These are phyloP conservation scores for Tulasnella sp. DNA, from an alignment of 768 basidiomycete species.

Conservation along the genomic window DNA sequence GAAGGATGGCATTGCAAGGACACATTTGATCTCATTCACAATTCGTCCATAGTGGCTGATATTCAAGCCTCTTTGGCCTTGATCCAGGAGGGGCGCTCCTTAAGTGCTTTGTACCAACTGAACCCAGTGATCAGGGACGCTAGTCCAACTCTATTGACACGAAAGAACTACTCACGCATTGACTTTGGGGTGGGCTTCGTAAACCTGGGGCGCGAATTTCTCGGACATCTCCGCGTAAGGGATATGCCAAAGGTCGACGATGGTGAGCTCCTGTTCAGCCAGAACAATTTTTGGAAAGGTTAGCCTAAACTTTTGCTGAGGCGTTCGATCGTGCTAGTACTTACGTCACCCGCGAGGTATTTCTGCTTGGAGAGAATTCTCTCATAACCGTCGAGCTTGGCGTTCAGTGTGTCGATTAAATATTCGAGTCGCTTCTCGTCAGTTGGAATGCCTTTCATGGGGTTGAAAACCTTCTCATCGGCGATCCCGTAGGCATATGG, in stretches of 20 bases:
- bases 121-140: neutral
- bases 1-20: too few relatives aligned
- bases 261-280: neutral
- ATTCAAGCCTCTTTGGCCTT: neutral
- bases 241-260: constrained; percentile 34
- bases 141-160: neutral
- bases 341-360: constrained; percentile 53
- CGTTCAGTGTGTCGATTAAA: constrained; percentile 43
- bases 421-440: constrained; percentile 28
- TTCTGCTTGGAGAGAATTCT: constrained; percentile 58
- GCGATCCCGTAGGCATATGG: constrained; percentile 50
- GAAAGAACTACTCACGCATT: neutral
- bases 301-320: neutral
- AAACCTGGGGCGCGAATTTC: neutral
- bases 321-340: neutral
- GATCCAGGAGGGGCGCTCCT: neutral
- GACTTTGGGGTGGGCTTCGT: neutral
- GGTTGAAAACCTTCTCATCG: constrained; percentile 56
- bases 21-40: too few relatives aligned
- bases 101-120: neutral
- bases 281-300: too few relatives aligned
- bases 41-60: too few relatives aligned
- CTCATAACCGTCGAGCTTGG: constrained; percentile 61
- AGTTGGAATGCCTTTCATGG: constrained; percentile 39
- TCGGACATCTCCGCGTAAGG: constrained; percentile 28